Percentiles rank a stretch among this genome's conserved stretches.
These are phyloP conservation scores for Protomyces inundatus DNA, from an alignment of 1,139 yeast genomes.

Conservation along the genomic window DNA sequence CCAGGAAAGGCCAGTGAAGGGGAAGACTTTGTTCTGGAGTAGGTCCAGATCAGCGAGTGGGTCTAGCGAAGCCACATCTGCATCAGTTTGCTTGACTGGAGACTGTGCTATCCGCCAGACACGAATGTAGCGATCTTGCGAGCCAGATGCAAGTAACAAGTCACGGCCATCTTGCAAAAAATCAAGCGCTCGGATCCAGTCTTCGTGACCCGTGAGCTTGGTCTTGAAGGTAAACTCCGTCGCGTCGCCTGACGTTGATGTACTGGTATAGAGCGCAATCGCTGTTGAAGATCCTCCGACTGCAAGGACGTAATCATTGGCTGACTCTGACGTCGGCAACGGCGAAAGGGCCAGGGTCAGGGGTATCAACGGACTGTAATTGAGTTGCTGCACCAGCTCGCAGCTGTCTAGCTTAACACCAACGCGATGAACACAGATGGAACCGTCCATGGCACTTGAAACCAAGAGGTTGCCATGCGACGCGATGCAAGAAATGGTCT, in stretches of 20 bases:
- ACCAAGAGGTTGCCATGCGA: conserved; percentile 44
- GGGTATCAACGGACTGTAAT: conserved; percentile 50
- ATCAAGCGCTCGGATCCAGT: conserved; percentile 76
- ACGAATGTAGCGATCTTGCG: conserved; percentile 84
- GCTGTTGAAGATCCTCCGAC: conserved; percentile 71
- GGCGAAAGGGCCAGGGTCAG: conserved; percentile 54
- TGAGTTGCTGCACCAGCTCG: conserved; percentile 30
- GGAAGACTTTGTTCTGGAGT: conserved; percentile 15
- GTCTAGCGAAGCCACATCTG: not conserved
- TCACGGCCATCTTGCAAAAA: conserved; percentile 49
- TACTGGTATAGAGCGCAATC: conserved; percentile 54
- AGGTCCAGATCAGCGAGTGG: conserved; percentile 1
- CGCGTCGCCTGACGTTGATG: conserved; percentile 30
- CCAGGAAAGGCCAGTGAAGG: conserved; percentile 31
- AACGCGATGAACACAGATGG: conserved; percentile 48
- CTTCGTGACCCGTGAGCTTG: conserved; percentile 77
- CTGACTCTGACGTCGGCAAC: conserved; percentile 36
- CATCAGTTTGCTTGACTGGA: not conserved
- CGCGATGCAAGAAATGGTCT: conserved; percentile 51
- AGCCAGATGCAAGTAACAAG: conserved; percentile 71
- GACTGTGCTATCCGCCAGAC: conserved; percentile 54
- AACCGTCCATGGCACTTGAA: conserved; percentile 66
- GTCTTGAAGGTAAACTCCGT: conserved; percentile 45
- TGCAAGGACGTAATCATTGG: conserved; percentile 45
- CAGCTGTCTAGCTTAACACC: conserved; percentile 1